Evolutionary conservation across 441 rosid genomes (phyloP).

Genomic region (Eruca vesicaria): DNA sequence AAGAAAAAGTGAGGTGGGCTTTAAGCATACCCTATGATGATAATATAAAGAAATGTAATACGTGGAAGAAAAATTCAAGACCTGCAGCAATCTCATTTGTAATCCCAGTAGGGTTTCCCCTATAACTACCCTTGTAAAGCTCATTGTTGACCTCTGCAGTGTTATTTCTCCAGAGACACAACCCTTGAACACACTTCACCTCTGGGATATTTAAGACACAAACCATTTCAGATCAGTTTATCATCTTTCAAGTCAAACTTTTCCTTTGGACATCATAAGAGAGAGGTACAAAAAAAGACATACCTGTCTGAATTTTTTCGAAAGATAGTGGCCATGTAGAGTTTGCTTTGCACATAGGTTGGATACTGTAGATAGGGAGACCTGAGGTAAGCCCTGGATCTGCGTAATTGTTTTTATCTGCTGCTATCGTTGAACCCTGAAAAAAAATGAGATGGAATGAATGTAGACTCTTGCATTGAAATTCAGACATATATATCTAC

Average conservation of each 20-base stretch:
- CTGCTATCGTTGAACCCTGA: slow-evolving; percentile 65
- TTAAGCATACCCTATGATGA: not conserved
- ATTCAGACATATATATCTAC: no score
- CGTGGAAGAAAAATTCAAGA: slow-evolving; percentile 25
- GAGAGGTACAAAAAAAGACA: not conserved
- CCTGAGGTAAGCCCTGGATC: slow-evolving; percentile 56
- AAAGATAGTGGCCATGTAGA: slow-evolving; percentile 43
- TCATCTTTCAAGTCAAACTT: not conserved
- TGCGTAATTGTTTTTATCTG: slow-evolving; percentile 36
- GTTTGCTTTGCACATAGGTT: slow-evolving; percentile 50
- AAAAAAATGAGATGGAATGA: not conserved
- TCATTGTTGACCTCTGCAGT: slow-evolving; percentile 71
- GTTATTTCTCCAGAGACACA: slow-evolving; percentile 67
- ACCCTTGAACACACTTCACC: slow-evolving; percentile 60
- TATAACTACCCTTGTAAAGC: slow-evolving; percentile 60
- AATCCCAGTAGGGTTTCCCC: slow-evolving; percentile 56
- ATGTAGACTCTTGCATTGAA: not conserved
- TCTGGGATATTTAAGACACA: slow-evolving; percentile 37
- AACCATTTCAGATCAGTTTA: not conserved
- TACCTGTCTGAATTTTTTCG: slow-evolving; percentile 43
- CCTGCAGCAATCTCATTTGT: slow-evolving; percentile 82
- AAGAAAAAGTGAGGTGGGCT: slow-evolving; percentile 1
- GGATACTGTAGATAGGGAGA: slow-evolving; percentile 63
- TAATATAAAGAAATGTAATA: not conserved
- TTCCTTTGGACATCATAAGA: not conserved